phyloP scores from a whole-genome alignment of 495 filamentous ascomycete genomes.

The Pyrenula aspistea region DNA sequence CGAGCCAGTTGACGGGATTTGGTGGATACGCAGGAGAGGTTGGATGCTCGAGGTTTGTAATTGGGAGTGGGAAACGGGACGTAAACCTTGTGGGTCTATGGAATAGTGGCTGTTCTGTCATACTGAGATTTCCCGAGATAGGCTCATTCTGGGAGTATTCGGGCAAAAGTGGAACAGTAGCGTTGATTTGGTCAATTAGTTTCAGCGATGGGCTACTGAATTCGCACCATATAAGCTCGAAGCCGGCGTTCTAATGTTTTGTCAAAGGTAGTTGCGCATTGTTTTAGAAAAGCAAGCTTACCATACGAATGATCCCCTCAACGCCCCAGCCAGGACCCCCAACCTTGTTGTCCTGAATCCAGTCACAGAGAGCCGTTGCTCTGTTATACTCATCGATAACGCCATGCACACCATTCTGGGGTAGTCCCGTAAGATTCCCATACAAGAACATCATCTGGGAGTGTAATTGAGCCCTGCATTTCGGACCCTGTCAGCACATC shows the following conservation, averaged over 20 bases:
- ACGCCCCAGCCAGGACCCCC: constrained; percentile 21
- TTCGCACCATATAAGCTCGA: constrained; percentile 33
- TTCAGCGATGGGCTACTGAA: constrained; percentile 20
- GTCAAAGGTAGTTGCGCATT: not conserved
- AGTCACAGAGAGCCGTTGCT: constrained; percentile 24
- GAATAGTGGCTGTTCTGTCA: not conserved
- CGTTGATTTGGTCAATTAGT: constrained; percentile 23
- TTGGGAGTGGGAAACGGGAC: not conserved
- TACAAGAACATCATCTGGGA: constrained; percentile 29
- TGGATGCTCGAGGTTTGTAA: not conserved
- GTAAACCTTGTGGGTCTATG: not conserved
- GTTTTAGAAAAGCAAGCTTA: not conserved
- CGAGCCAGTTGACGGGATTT: not conserved
- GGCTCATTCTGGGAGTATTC: not conserved
- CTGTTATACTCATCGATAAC: constrained; percentile 26
- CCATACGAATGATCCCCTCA: constrained; percentile 31
- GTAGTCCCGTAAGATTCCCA: constrained; percentile 17
- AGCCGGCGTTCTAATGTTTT: constrained; percentile 22
- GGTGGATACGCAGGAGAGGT: constrained; percentile 2
- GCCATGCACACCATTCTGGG: constrained; percentile 7
- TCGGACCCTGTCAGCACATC: too few species aligned
- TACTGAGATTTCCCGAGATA: not conserved
- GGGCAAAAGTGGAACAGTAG: constrained; percentile 16
- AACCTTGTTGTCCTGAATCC: constrained; percentile 12
- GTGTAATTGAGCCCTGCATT: constrained; percentile 20